A percentile compares a stretch with the other conserved stretches of the same genome.
phyloP scores from a whole-genome alignment of 2,329 filamentous ascomycete species.

The Penicillium hesseltinei region DNA sequence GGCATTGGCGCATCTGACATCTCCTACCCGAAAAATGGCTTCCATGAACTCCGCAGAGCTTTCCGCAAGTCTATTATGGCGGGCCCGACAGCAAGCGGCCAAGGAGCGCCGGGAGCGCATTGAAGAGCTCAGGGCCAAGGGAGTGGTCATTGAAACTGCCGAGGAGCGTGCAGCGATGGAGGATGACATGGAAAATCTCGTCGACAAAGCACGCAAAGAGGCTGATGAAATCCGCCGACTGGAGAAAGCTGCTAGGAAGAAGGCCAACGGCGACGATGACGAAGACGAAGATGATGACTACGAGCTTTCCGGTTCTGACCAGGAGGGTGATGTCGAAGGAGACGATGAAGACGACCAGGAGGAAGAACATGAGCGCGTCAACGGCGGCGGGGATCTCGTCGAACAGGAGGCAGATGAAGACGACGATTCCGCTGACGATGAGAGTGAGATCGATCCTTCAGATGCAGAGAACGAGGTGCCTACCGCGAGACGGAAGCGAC shows the following conservation, averaged over 20 bases:
- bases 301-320: constrained; percentile 49
- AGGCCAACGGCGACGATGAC: constrained; percentile 56
- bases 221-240: constrained; percentile 73
- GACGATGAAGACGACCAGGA: constrained; percentile 35
- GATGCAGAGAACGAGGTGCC: constrained; percentile 49
- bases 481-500: constrained; percentile 51
- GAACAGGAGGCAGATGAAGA: constrained; percentile 43
- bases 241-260: constrained; percentile 71
- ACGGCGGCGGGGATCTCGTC: constrained; percentile 20
- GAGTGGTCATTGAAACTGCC: constrained; percentile 75
- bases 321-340: constrained; percentile 40
- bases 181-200: constrained; percentile 80
- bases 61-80: constrained; percentile 64
- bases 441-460: constrained; percentile 26
- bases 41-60: constrained; percentile 69
- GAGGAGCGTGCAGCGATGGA: constrained; percentile 83
- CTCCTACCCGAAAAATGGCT: constrained; percentile 52
- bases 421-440: constrained; percentile 40
- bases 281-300: constrained; percentile 52
- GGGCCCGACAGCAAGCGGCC: constrained; percentile 76
- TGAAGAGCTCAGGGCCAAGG: constrained; percentile 72
- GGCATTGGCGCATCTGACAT: constrained; percentile 69
- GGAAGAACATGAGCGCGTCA: constrained; percentile 19
- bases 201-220: constrained; percentile 79
- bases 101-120: constrained; percentile 74